Base-by-base conservation (phyloP, 2,329 filamentous ascomycete species). In the Fusarium paranaense region DNA sequence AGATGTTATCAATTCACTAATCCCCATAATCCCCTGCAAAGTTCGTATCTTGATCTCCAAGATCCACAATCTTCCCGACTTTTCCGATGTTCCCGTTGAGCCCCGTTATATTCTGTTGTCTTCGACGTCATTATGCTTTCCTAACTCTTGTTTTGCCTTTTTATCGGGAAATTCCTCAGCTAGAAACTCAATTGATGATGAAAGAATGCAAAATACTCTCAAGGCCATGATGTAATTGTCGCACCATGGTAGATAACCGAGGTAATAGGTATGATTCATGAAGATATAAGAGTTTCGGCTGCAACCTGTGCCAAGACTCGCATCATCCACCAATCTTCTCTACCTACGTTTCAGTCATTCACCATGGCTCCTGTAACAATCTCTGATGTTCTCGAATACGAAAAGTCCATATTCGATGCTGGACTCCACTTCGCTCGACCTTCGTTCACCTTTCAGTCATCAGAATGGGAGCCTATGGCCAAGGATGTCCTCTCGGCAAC, bases 401-500 rank as follows among this genome's bases (percentile, higher is more conserved):
- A 40, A n/a, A 37, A 62, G 20, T 52, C 60, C 20, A 52, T 52
- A 2, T 54, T 62, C 13, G 33, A 52, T 16, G 32, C 45, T 18
- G 60, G 60, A 18, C 60, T 52, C 16, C 45, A 62, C 60, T 50
- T 50, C 25, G 45, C 45, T 30, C 45, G 60, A n/a, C 60, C 60
- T n/a, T 8, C 32, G 2, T 30, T 63, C 11, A 63, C 45, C n/a
- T 63, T 63, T 13, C 33, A 63, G 9, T 38, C 60, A 4, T 22
- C 45, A 5, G 54, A 65, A 35, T 38, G 71, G 71, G 71, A 73
- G 8, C 25, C 67, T 1, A 14, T 73, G 22, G 70, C 71, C 0
- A 68, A 73, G 9, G 25, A 71, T 1, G 40, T 59, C 5, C 70
- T 73, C 2, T 73, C 71, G 0, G 67, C 70, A 6, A 71, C 70